Conservation (phyloP, 768 basidiomycete genomes). For the Tylopilus cervinicoccineus region DNA sequence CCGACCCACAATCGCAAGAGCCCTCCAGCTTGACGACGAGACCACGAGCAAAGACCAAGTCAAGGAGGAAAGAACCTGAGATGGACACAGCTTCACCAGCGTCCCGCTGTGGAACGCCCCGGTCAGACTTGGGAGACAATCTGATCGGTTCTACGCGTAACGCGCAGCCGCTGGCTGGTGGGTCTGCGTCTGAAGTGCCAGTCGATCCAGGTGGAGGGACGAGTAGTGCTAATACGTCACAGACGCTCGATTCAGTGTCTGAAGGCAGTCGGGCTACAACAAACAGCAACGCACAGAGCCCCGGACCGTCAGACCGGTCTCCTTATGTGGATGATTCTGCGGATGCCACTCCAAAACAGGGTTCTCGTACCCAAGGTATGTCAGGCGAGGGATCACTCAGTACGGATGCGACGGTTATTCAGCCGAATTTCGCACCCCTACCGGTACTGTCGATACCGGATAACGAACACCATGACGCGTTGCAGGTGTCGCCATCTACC, state of each 20-base stretch:
- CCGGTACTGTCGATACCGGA: neutral
- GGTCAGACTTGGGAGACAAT: constrained; percentile 9
- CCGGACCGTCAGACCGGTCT: neutral
- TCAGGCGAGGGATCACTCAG: neutral
- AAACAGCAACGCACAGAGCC: neutral
- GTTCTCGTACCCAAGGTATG: constrained; percentile 1
- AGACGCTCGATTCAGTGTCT: constrained; percentile 4
- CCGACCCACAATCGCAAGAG: constrained; percentile 1
- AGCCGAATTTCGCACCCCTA: neutral
- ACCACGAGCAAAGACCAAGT: constrained; percentile 9
- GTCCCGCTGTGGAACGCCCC: constrained; percentile 18
- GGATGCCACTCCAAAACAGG: constrained; percentile 18
- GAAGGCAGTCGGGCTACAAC: neutral
- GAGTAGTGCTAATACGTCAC: neutral
- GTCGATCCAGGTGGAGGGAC: constrained; percentile 23
- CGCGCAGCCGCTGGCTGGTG: neutral
- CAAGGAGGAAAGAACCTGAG: constrained; percentile 6
- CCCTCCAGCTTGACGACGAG: constrained; percentile 1
- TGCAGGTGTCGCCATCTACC: neutral
- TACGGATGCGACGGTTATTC: neutral
- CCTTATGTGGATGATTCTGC: constrained; percentile 3
- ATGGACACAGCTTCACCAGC: neutral
- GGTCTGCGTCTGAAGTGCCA: constrained; percentile 6
- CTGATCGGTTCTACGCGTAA: neutral
- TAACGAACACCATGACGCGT: constrained; percentile 8